Percentiles rank a stretch among this genome's conserved stretches.
These are phyloP conservation scores for Candida namnaoensis DNA, from an alignment of 805 yeast genomes.

Conservation along the genomic window DNA sequence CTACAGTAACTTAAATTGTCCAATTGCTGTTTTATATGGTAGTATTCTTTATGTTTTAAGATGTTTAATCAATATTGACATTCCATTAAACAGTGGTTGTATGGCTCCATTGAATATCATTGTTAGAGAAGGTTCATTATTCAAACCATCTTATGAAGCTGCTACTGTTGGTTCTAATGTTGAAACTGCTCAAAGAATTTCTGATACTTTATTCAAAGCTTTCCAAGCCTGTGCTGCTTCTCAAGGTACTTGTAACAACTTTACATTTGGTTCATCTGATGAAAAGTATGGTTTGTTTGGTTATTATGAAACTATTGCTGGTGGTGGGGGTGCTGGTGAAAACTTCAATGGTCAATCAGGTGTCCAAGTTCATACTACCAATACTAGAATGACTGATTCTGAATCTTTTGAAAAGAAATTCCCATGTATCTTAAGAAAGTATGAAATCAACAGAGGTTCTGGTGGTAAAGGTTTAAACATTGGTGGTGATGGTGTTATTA, in stretches of 20 bases:
- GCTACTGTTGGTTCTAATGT: conserved; percentile 43
- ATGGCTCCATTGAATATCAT: conserved; percentile 28
- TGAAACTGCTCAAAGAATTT: conserved; percentile 42
- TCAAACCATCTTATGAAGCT: conserved; percentile 32
- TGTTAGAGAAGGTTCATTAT: conserved; percentile 6
- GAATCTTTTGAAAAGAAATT: conserved; percentile 39
- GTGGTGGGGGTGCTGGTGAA: conserved; percentile 48
- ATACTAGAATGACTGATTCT: conserved; percentile 40
- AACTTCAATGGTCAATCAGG: conserved; percentile 52
- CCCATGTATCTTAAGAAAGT: conserved; percentile 34
- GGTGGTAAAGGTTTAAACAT: conserved; percentile 34
- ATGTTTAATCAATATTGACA: conserved; percentile 34
- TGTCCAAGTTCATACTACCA: conserved; percentile 33
- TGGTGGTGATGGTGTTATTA: conserved; percentile 40
- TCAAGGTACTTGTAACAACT: conserved; percentile 44
- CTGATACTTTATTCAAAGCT: conserved; percentile 39
- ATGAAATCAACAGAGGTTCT: conserved; percentile 28
- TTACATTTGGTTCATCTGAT: conserved; percentile 40
- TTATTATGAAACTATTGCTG: conserved; percentile 39
- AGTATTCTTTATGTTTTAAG: conserved; percentile 40
- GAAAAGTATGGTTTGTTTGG: conserved; percentile 35
- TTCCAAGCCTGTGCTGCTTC: conserved; percentile 44
- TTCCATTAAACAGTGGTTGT: conserved; percentile 46
- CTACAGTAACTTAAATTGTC: conserved; percentile 41
- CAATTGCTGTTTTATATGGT: conserved; percentile 37